Evolutionary conservation across 805 yeast genomes (phyloP).

Genomic region (Ascoidea tarda): DNA sequence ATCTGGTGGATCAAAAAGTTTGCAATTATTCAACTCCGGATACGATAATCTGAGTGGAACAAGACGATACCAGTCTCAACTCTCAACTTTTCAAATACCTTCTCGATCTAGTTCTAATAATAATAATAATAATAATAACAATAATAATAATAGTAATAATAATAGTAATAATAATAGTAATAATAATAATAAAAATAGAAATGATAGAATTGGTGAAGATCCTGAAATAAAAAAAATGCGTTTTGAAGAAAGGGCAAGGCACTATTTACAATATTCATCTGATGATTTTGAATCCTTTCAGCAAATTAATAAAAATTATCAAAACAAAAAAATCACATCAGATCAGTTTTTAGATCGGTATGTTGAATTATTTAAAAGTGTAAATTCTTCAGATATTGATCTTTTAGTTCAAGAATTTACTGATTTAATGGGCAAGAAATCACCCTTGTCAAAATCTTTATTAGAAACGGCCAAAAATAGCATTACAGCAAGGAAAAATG

Average conservation of each 20-base stretch:
- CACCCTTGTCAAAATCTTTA: conserved; percentile 28
- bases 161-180: conserved; percentile 9
- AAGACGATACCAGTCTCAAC: conserved; percentile 38
- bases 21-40: conserved; percentile 13
- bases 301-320: conserved; percentile 31
- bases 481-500: conserved; percentile 9
- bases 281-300: conserved; percentile 33
- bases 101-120: conserved; percentile 16
- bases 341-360: conserved; percentile 32
- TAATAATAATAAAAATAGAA: conserved; percentile 1
- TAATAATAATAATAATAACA: conserved; percentile 8
- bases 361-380: conserved; percentile 28
- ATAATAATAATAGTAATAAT: conserved; percentile 10
- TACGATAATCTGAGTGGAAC: conserved; percentile 15
- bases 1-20: conserved; percentile 28
- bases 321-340: conserved; percentile 29
- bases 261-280: conserved; percentile 46
- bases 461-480: conserved; percentile 14
- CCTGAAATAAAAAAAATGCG: conserved; percentile 40
- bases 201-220: conserved; percentile 18
- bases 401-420: conserved; percentile 46
- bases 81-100: conserved; percentile 37
- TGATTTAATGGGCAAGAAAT: conserved; percentile 35
- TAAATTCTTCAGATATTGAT: conserved; percentile 32
- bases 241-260: conserved; percentile 75